phyloP scores from a whole-genome alignment of 2,329 filamentous ascomycete species.

The Trichoderma semiorbis region DNA sequence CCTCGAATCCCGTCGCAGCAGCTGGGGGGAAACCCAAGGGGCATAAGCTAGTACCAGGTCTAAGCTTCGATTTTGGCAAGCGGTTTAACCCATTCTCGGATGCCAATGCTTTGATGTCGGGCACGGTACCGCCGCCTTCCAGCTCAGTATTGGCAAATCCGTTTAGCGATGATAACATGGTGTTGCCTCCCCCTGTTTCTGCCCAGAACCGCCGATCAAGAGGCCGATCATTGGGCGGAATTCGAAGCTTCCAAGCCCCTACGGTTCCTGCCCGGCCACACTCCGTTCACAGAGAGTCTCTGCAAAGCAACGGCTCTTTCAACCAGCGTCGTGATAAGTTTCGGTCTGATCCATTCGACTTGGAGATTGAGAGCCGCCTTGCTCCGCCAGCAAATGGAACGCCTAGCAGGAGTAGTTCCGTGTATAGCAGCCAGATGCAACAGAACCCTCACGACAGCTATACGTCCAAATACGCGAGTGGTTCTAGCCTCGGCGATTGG shows the following conservation, averaged over 20 bases:
- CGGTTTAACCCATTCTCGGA: conserved; percentile 48
- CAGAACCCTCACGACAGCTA: conserved; percentile 25
- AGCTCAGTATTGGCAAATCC: conserved; percentile 32
- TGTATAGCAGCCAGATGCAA: conserved; percentile 41
- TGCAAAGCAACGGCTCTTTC: conserved; percentile 41
- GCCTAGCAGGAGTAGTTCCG: conserved; percentile 31
- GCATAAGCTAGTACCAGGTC: conserved; percentile 39
- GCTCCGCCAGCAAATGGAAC: conserved; percentile 20
- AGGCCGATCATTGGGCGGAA: conserved; percentile 40
- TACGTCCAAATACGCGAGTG: conserved; percentile 49
- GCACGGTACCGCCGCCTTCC: neutral
- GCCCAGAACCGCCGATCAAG: conserved; percentile 43
- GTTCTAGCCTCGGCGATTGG: conserved; percentile 43
- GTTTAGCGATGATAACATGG: conserved; percentile 49
- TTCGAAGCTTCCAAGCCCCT: conserved; percentile 28
- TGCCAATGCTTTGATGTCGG: conserved; percentile 32
- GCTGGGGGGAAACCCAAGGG: conserved; percentile 27
- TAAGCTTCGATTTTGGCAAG: conserved; percentile 33
- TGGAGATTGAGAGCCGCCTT: conserved; percentile 43
- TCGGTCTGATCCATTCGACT: conserved; percentile 62
- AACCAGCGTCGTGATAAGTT: conserved; percentile 52
- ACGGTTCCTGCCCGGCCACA: conserved; percentile 34
- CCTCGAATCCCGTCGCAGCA: neutral
- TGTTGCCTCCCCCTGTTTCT: conserved; percentile 27
- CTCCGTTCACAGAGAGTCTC: conserved; percentile 38